Conservation (phyloP, 2,329 filamentous ascomycete genomes). For the Hypoxylon sp. region DNA sequence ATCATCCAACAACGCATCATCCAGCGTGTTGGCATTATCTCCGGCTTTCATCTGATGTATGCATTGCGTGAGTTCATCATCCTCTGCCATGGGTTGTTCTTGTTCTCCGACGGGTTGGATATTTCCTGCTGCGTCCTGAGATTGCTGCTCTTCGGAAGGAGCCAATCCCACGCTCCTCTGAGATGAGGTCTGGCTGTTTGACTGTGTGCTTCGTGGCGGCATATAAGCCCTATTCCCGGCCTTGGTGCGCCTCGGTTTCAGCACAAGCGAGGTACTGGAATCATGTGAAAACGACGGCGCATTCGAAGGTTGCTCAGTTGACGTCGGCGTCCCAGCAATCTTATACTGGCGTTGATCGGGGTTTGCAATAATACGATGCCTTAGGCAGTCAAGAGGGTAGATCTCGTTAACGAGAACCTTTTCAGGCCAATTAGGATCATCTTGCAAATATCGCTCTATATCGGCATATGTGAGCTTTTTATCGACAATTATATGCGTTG, state of each 20-base stretch:
- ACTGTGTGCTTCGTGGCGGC: conserved; percentile 6
- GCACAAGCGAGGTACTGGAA: conserved; percentile 31
- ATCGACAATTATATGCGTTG: conserved; percentile 87
- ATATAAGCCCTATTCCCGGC: conserved; percentile 7
- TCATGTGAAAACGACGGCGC: conserved; percentile 24
- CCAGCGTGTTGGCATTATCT: background rate
- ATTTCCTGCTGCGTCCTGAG: conserved; percentile 5
- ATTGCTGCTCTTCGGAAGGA: conserved; percentile 25
- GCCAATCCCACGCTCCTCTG: conserved; percentile 12
- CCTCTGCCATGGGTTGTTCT: conserved; percentile 5
- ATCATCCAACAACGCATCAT: conserved; percentile 6
- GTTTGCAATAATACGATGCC: conserved; percentile 69
- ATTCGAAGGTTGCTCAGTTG: conserved; percentile 29
- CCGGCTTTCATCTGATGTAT: conserved; percentile 67
- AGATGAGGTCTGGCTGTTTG: conserved; percentile 14
- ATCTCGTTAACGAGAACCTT: conserved; percentile 73
- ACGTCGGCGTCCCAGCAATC: conserved; percentile 63
- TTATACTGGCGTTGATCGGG: conserved; percentile 69
- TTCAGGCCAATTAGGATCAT: conserved; percentile 49
- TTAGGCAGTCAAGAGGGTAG: conserved; percentile 77
- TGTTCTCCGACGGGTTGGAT: conserved; percentile 8
- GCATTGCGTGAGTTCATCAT: conserved; percentile 32
- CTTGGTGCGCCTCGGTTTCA: conserved; percentile 37
- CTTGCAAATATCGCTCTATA: conserved; percentile 69
- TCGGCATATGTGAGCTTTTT: conserved; percentile 73